Evolutionary conservation across 2,329 filamentous ascomycete genomes (phyloP).

Genomic region (Drechslerella coelobrocha): DNA sequence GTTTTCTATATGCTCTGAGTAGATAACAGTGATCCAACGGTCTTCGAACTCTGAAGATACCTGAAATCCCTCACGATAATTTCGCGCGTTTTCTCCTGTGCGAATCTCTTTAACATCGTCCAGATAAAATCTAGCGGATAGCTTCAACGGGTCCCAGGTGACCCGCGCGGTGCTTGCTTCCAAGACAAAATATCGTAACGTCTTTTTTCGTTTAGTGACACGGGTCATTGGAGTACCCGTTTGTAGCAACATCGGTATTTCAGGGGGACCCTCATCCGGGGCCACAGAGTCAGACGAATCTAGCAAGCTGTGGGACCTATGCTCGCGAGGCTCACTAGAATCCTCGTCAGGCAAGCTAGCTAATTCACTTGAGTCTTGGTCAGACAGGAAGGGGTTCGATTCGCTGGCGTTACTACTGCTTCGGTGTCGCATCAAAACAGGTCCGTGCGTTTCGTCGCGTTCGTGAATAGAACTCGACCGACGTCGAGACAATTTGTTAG

Average conservation of each 20-base stretch:
- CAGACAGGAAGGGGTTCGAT: slow-evolving; percentile 58
- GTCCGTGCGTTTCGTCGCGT: slow-evolving; percentile 86
- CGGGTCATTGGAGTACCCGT: slow-evolving; percentile 81
- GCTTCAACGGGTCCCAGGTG: slow-evolving; percentile 80
- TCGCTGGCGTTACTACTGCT: slow-evolving; percentile 86
- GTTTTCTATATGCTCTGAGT: slow-evolving; percentile 73
- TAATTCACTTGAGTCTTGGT: slow-evolving; percentile 61
- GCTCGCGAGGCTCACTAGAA: slow-evolving; percentile 20
- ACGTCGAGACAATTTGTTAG: slow-evolving; percentile 72
- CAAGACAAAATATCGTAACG: slow-evolving; percentile 76
- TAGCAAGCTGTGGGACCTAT: slow-evolving; percentile 57
- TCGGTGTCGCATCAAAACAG: slow-evolving; percentile 81
- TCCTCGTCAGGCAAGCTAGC: slow-evolving; percentile 60
- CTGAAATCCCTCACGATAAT: slow-evolving; percentile 84
- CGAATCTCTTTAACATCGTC: slow-evolving; percentile 94
- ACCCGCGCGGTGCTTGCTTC: slow-evolving; percentile 86
- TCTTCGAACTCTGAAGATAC: slow-evolving; percentile 71
- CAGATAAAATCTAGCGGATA: slow-evolving; percentile 86
- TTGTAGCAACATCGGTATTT: slow-evolving; percentile 77
- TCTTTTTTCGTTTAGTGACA: slow-evolving; percentile 80
- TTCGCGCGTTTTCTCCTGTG: slow-evolving; percentile 79
- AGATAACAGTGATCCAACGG: slow-evolving; percentile 89
- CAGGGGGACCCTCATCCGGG: slow-evolving; percentile 65
- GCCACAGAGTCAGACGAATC: slow-evolving; percentile 58
- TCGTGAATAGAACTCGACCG: slow-evolving; percentile 78